These are phyloP conservation scores for Geosmithia flava DNA, from an alignment of 2,329 filamentous ascomycete genomes.

Conservation along the genomic window DNA sequence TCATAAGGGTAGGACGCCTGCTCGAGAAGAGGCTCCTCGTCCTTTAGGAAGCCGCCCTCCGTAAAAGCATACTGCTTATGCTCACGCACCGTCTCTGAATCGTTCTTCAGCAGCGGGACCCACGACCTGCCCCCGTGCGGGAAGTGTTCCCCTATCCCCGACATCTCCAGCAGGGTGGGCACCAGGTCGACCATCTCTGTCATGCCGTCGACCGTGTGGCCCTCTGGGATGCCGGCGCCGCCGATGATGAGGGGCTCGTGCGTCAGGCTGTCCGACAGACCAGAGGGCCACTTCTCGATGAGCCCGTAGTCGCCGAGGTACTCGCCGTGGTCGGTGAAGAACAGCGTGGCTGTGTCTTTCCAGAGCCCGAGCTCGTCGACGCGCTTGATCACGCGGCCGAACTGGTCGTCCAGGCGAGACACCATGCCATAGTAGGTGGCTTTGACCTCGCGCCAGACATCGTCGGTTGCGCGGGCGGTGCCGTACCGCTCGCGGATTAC, in stretches of 20 bases:
- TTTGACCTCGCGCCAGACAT: constrained; percentile 28
- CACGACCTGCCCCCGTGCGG: constrained; percentile 25
- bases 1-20: constrained; percentile 30
- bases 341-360: constrained; percentile 26
- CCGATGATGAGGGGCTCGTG: constrained; percentile 30
- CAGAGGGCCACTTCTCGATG: constrained; percentile 35
- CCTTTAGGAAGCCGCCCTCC: constrained; percentile 29
- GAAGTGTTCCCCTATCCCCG: constrained; percentile 22
- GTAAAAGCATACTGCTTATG: constrained; percentile 28
- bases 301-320: constrained; percentile 33
- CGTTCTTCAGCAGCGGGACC: constrained; percentile 8
- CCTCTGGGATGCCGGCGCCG: constrained; percentile 23
- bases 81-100: constrained; percentile 8
- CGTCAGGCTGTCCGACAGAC: constrained; percentile 24
- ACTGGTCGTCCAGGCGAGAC: constrained; percentile 29
- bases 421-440: constrained; percentile 36
- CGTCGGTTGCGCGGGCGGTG: constrained; percentile 22
- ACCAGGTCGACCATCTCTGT: constrained; percentile 32
- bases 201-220: constrained; percentile 19
- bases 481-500: constrained; percentile 23
- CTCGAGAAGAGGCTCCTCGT: constrained; percentile 31
- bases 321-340: constrained; percentile 32
- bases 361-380: constrained; percentile 20
- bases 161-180: constrained; percentile 27
- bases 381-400: constrained; percentile 23